Percentiles rank a stretch among this genome's conserved stretches.
Evolutionary conservation across 2,329 filamentous ascomycete genomes (phyloP).

Genomic region (Penicillium sp.): DNA sequence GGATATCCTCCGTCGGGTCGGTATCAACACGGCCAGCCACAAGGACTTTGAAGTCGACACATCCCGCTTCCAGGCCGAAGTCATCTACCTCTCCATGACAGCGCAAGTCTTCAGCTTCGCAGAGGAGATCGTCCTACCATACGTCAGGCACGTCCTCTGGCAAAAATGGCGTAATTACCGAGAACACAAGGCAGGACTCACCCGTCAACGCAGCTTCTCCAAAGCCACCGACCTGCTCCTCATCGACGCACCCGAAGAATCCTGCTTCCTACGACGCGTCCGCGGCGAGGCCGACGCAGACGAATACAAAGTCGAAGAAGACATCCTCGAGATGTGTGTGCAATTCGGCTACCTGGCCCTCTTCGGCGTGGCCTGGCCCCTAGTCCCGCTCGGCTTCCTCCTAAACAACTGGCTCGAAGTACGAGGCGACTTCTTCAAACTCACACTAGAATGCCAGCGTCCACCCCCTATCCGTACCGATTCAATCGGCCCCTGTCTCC

Average conservation of each 20-base stretch:
- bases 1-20: conserved; percentile 74
- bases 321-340: conserved; percentile 92
- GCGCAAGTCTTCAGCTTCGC: conserved; percentile 88
- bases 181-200: conserved; percentile 39
- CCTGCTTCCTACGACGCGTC: conserved; percentile 78
- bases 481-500: conserved; percentile 91
- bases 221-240: conserved; percentile 53
- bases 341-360: conserved; percentile 88
- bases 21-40: conserved; percentile 43
- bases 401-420: conserved; percentile 97
- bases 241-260: conserved; percentile 77
- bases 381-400: conserved; percentile 87
- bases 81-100: conserved; percentile 95
- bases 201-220: conserved; percentile 38
- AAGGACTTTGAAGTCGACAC: conserved; percentile 81
- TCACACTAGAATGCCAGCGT: conserved; percentile 84
- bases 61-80: conserved; percentile 81
- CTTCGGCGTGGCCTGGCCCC: conserved; percentile 92
- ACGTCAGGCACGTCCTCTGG: conserved; percentile 77
- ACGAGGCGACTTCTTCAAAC: conserved; percentile 91
- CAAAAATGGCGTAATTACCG: conserved; percentile 65
- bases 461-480: conserved; percentile 90
- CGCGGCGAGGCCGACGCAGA: conserved; percentile 82
- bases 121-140: conserved; percentile 84
- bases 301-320: conserved; percentile 85